phyloP scores from a whole-genome alignment of 345 rosid genomes.

The Theobroma cacao region DNA sequence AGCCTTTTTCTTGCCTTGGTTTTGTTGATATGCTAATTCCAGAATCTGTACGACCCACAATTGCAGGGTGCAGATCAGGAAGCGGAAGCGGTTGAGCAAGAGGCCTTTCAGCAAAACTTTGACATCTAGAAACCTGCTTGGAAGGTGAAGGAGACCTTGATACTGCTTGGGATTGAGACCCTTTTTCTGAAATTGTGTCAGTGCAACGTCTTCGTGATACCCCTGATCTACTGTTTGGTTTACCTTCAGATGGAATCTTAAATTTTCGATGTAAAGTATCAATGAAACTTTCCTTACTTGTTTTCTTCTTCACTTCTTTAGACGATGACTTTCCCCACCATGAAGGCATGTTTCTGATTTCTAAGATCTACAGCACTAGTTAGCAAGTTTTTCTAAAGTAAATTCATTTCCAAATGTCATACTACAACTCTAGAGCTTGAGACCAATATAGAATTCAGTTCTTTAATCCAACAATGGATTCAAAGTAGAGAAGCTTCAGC shows the following conservation, averaged over 20 bases:
- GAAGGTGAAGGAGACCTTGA: constrained; percentile 60
- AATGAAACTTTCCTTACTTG: constrained; percentile 44
- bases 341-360: constrained; percentile 44
- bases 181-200: constrained; percentile 44
- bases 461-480: constrained; percentile 14
- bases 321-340: constrained; percentile 59
- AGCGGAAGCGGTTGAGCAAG: constrained; percentile 64
- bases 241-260: constrained; percentile 44
- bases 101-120: constrained; percentile 49
- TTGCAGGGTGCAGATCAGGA: constrained; percentile 37
- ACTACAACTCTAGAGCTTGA: background rate
- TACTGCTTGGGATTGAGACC: constrained; percentile 41
- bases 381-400: constrained; percentile 15
- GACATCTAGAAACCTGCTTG: constrained; percentile 48
- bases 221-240: constrained; percentile 34
- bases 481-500: background rate
- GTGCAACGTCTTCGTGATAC: constrained; percentile 37
- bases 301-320: constrained; percentile 52
- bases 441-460: constrained; percentile 5
- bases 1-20: constrained; percentile 34
- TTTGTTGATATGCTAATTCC: constrained; percentile 36
- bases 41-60: constrained; percentile 42
- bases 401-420: constrained; percentile 10
- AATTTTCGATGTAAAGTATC: constrained; percentile 44
- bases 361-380: background rate